Base-by-base conservation (phyloP, 768 basidiomycete species). In the Boletus sp. region DNA sequence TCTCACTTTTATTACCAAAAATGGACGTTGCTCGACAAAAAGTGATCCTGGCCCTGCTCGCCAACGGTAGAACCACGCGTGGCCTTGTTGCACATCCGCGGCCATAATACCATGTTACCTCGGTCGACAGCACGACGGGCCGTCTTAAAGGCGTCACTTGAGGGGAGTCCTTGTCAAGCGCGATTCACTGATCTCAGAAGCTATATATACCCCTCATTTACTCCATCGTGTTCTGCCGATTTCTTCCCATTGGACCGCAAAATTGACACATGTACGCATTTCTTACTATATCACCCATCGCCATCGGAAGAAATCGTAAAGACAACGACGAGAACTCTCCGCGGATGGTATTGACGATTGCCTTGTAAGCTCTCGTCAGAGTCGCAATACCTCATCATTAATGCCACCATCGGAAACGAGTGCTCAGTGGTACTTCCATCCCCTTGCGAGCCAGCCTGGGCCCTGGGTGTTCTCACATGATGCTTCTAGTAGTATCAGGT, bases 401-500 rank as follows among this genome's bases (percentile, higher is more conserved):
- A 25, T 21, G 2, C 41, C 50, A 27, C 55, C 30, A 21, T 37
- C 43, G 33, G 54, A 49, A 46, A 25, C 25, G 47, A 19, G 29
- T 8, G 4, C 15, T n/a, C n/a, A n/a, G n/a, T 35, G 33, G 33
- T 40, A 48, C 47, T 43, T 19, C 43, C 10, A 34, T 58, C 30
- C 14, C 32, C n/a, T 27, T 47, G 6, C 35, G 10, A 9, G 17
- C 21, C 14, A 27, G 3, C 9, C 30, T 1, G 17, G 23, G n/a
- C n/a, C 25, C 25, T 25, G 25, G 25, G 47, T 32, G 14, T 43
- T 32, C 32, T 53, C 51, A 14, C 54, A 34, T 33, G 7, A n/a
- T 14, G 34, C 27, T 48, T 56, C 29, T 37, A 27, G 40, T 19
- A 55, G 40, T 19, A 55, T 54, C 33, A 27, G 51, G 53, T 17